Evolutionary conservation across 768 basidiomycete genomes (phyloP).

Genomic region (Suillus cothurnatus): DNA sequence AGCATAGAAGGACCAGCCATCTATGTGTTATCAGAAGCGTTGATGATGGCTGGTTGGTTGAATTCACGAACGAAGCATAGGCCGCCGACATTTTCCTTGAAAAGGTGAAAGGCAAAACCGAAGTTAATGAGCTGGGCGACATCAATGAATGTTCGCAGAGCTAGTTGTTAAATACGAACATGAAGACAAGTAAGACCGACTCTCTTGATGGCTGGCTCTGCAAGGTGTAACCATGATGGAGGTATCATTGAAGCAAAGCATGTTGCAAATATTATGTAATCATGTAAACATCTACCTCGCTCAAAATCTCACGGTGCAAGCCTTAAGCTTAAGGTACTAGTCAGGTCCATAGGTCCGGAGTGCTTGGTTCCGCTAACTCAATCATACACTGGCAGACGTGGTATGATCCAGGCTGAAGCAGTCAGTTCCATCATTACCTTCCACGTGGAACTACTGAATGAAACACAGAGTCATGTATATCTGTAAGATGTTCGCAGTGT

Average conservation of each 20-base stretch:
- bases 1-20: conserved; percentile 80
- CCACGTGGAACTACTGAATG: not conserved
- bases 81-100: conserved; percentile 61
- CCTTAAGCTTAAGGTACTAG: too few species aligned
- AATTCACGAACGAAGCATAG: conserved; percentile 47
- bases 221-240: conserved; percentile 16
- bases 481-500: not conserved
- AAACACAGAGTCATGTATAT: not conserved
- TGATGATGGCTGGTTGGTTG: conserved; percentile 9
- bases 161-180: conserved; percentile 17
- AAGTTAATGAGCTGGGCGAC: conserved; percentile 52
- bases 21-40: conserved; percentile 36
- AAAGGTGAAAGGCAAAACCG: conserved; percentile 60
- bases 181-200: conserved; percentile 30
- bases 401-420: not conserved
- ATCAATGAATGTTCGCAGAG: conserved; percentile 7
- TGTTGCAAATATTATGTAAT: not conserved
- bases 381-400: not conserved
- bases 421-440: not conserved
- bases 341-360: too few species aligned
- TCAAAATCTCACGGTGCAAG: too few species aligned
- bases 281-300: not conserved
- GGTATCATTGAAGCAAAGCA: conserved; percentile 16
- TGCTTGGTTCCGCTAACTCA: not conserved
- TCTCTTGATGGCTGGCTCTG: conserved; percentile 18